phyloP scores from a whole-genome alignment of 2,329 filamentous ascomycete genomes.

The Neurospora crassa region DNA sequence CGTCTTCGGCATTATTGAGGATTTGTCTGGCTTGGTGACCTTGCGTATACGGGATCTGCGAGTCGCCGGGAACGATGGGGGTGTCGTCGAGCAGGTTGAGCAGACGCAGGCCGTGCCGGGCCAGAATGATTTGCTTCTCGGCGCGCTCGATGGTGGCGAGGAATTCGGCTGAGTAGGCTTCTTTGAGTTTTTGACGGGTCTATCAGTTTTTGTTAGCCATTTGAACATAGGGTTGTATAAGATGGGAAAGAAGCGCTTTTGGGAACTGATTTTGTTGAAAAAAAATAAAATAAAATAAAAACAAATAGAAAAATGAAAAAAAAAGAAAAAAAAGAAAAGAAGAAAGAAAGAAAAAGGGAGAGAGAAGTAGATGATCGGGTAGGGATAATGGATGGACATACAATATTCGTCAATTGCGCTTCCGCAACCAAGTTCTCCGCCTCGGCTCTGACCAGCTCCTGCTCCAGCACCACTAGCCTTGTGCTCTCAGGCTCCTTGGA shows the following conservation, averaged over 20 bases:
- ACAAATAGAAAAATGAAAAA: too few species aligned
- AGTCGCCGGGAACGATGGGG: conserved; percentile 79
- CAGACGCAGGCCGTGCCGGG: conserved; percentile 79
- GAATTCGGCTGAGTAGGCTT: conserved; percentile 84
- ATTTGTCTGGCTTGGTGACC: conserved; percentile 66
- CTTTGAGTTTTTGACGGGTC: conserved; percentile 94
- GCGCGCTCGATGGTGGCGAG: conserved; percentile 88
- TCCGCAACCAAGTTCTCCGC: conserved; percentile 94
- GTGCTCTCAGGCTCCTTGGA: conserved; percentile 82
- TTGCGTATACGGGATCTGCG: conserved; percentile 57
- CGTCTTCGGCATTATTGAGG: conserved; percentile 85
- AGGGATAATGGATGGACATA: conserved; percentile 31
- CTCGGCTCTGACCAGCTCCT: conserved; percentile 92
- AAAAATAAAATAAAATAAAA: too few species aligned
- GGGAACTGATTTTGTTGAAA: too few species aligned
- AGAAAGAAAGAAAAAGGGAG: too few species aligned
- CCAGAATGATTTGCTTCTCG: conserved; percentile 93
- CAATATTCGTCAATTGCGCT: conserved; percentile 90
- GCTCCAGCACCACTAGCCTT: conserved; percentile 76
- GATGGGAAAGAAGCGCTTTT: too few species aligned
- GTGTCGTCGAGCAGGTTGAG: conserved; percentile 81
- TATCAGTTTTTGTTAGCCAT: conserved; percentile 25
- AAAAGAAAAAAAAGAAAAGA: too few species aligned
- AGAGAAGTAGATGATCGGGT: too few species aligned
- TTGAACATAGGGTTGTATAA: not conserved